A percentile compares a stretch with the other conserved stretches of the same genome.
Evolutionary conservation across 177 flowering plant species (phyloP).

Genomic region (Vitis hybrid): DNA sequence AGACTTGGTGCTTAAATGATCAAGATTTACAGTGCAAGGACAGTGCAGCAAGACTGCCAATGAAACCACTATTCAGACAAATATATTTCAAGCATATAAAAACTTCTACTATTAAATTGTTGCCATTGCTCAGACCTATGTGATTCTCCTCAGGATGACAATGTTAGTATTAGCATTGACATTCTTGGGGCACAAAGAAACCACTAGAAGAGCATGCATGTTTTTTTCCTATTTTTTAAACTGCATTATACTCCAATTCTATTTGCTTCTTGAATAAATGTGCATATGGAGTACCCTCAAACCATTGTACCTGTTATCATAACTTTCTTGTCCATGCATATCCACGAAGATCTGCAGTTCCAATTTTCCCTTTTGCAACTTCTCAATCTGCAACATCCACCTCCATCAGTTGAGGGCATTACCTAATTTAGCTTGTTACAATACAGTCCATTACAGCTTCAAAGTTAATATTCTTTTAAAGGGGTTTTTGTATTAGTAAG

Average conservation of each 20-base stretch:
- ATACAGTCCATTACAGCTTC: background rate
- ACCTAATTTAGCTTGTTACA: background rate
- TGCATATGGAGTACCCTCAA: background rate
- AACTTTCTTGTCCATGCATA: conserved; percentile 74
- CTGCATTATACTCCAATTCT: background rate
- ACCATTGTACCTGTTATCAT: conserved; percentile 64
- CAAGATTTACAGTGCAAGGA: too few relatives aligned
- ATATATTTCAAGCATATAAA: too few relatives aligned
- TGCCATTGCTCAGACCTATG: too few relatives aligned
- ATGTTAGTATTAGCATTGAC: too few relatives aligned
- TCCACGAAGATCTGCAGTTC: conserved; percentile 73
- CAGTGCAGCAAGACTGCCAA: too few relatives aligned
- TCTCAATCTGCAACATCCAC: conserved; percentile 64
- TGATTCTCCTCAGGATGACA: too few relatives aligned
- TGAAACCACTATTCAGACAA: too few relatives aligned
- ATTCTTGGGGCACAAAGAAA: background rate
- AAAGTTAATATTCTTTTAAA: background rate
- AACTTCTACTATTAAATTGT: too few relatives aligned
- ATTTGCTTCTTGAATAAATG: background rate
- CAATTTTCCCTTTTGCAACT: conserved; percentile 66
- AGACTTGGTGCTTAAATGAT: too few relatives aligned
- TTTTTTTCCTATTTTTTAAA: background rate
- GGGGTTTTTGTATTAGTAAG: background rate
- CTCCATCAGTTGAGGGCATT: conserved; percentile 9
- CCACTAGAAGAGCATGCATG: background rate